These are phyloP conservation scores for Citeromyces hawaiiensis DNA, from an alignment of 1,139 yeast genomes.

Conservation along the genomic window DNA sequence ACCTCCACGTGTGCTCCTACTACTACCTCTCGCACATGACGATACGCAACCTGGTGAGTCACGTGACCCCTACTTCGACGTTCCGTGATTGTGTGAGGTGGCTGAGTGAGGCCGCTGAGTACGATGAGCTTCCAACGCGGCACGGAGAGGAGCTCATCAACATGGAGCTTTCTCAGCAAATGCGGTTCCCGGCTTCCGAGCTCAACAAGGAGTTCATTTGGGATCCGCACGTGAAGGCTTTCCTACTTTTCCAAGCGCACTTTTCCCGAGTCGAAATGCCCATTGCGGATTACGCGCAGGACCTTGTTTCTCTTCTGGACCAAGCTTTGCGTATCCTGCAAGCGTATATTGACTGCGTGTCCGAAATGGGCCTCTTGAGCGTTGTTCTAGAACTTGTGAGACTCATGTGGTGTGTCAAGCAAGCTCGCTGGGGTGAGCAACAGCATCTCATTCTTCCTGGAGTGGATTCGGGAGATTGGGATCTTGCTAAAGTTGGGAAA, in stretches of 20 bases:
- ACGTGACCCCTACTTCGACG: constrained; percentile 33
- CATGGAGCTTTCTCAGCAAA: constrained; percentile 72
- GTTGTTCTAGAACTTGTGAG: constrained; percentile 48
- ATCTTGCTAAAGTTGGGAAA: constrained; percentile 16
- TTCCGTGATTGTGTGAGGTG: constrained; percentile 62
- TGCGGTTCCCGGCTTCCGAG: constrained; percentile 67
- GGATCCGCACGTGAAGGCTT: constrained; percentile 95
- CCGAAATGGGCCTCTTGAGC: constrained; percentile 64
- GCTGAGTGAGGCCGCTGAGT: constrained; percentile 75
- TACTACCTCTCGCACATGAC: constrained; percentile 92
- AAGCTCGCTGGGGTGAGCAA: constrained; percentile 78
- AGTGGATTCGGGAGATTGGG: constrained; percentile 17
- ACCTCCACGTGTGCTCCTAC: constrained; percentile 74
- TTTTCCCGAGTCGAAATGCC: constrained; percentile 79
- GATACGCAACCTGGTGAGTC: constrained; percentile 49
- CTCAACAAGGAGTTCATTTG: constrained; percentile 60
- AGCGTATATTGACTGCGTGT: constrained; percentile 81
- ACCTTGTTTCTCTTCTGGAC: constrained; percentile 84
- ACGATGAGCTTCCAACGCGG: constrained; percentile 84
- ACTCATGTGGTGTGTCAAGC: constrained; percentile 82
- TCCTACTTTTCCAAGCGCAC: constrained; percentile 74
- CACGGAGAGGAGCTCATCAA: constrained; percentile 93
- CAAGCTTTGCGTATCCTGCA: constrained; percentile 90
- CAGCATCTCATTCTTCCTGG: constrained; percentile 69
- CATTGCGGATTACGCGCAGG: constrained; percentile 90